phyloP scores from a whole-genome alignment of 768 basidiomycete species.

The Tylopilus felleus region DNA sequence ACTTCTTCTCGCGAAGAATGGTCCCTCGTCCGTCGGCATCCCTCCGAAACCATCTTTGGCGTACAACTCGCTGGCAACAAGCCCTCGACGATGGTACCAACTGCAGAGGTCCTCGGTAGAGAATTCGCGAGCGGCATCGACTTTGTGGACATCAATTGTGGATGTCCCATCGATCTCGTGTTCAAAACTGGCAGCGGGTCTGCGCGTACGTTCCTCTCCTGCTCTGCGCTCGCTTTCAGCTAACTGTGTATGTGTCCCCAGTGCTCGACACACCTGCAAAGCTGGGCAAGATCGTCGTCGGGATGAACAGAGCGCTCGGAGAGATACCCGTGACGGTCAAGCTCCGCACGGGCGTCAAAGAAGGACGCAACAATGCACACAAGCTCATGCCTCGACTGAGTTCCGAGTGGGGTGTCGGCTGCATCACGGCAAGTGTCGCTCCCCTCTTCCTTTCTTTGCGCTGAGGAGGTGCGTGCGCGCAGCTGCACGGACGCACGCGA shows the following conservation, averaged over 20 bases:
- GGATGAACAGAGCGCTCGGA: slow-evolving; percentile 89
- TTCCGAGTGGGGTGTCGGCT: slow-evolving; percentile 45
- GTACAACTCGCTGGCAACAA: slow-evolving; percentile 92
- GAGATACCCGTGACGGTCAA: slow-evolving; percentile 91
- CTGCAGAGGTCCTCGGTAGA: slow-evolving; percentile 75
- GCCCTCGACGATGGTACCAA: slow-evolving; percentile 69
- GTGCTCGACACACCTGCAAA: slow-evolving; percentile 82
- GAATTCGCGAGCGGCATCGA: slow-evolving; percentile 68
- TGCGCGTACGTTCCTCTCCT: slow-evolving; percentile 58
- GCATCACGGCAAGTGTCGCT: slow-evolving; percentile 37
- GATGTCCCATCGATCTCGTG: slow-evolving; percentile 96
- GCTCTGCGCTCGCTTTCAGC: not conserved
- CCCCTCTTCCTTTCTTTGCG: not conserved
- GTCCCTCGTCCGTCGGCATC: slow-evolving; percentile 87
- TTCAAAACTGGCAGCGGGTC: slow-evolving; percentile 89
- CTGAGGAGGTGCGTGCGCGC: not conserved
- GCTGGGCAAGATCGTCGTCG: slow-evolving; percentile 80
- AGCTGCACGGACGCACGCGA: slow-evolving; percentile 95
- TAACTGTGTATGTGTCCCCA: slow-evolving; percentile 25
- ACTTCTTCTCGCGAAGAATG: slow-evolving; percentile 90
- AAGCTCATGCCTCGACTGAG: slow-evolving; percentile 83
- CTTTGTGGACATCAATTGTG: slow-evolving; percentile 94
- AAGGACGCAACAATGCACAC: slow-evolving; percentile 81
- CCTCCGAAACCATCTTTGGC: slow-evolving; percentile 83
- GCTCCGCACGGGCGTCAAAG: slow-evolving; percentile 90